Conservation (phyloP, 2,329 filamentous ascomycete species). For the Claviceps sp. region DNA sequence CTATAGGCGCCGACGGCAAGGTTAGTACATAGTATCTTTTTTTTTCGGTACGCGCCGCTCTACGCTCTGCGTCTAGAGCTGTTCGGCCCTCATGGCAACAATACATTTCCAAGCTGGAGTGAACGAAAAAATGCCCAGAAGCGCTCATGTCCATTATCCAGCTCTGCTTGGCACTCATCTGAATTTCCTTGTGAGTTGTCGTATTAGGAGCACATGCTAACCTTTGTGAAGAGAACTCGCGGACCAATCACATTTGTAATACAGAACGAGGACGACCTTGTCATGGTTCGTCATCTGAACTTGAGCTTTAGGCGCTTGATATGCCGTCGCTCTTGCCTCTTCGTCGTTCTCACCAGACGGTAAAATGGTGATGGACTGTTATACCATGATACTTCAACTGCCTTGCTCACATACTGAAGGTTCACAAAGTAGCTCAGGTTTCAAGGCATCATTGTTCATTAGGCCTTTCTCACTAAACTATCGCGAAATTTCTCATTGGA, state of each 20-base stretch:
- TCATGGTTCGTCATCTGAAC: no score
- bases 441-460: no score
- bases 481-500: no score
- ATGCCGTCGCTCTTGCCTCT: neutral
- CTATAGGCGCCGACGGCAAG: slow-evolving; percentile 23
- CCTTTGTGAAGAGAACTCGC: neutral
- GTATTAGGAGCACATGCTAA: neutral
- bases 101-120: neutral
- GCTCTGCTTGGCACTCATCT: neutral
- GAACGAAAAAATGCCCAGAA: neutral
- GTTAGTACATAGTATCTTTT: neutral
- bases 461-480: no score
- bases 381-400: neutral
- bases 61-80: neutral
- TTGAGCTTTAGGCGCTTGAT: neutral
- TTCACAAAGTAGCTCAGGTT: no score
- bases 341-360: neutral
- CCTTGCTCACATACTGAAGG: neutral
- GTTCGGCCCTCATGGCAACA: neutral
- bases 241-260: neutral
- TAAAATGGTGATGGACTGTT: neutral
- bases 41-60: no score
- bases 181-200: neutral
- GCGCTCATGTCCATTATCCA: neutral
- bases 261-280: neutral